Base-by-base conservation (phyloP, 805 yeast species). In the Metschnikowia noctiluminum region DNA sequence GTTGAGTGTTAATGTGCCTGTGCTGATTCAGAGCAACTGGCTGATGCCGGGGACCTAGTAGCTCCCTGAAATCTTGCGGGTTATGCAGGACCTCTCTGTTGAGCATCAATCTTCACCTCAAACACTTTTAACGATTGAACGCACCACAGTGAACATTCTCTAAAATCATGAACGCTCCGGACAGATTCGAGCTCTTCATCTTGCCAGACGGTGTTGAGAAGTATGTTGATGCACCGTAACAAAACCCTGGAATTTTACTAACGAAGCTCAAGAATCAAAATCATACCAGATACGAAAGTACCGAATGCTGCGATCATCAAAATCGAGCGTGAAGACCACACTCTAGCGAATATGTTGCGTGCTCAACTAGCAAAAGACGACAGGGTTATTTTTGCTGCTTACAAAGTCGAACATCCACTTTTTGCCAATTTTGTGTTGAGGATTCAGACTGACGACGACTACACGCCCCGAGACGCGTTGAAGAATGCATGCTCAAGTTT, bases 131-230 rank as follows among this genome's bases (percentile, higher is more conserved):
- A 21, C 21, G 4, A 4, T 21, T 21, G 21, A 21, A 3, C 21
- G 21, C 21, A 21, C 21, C 21, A 21, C 21, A 21, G 21, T 35
- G 28, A 36, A 12, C 16, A 35, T 30, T 16, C 13, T 10, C 40
- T n/a, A 2, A 30, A 2, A 30, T 30, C 40, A 92, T 94, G 99
- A 94, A 94, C 73, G 98, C 98, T 62, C 99, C 99, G 70, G 99
- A 94, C 74, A 85, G 99, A 78, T 94, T 92, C 67, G 99, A 94
- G 76, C 81, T 94, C 37, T 94, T 94, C 66, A 81, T 94, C 59
- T 78, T 94, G 60, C 98, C 97, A n/a, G 99, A 94, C 68, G 98
- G 99, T 46, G 95, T 89, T 46, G 87, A 92, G 45, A 94, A 94
- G 88, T 84, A 76, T 32, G 88, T 77, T 14, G 12, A 7, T 2